Conservation (phyloP, 1,284 basidiomycete genomes). For the Boletus semigastroideus region DNA sequence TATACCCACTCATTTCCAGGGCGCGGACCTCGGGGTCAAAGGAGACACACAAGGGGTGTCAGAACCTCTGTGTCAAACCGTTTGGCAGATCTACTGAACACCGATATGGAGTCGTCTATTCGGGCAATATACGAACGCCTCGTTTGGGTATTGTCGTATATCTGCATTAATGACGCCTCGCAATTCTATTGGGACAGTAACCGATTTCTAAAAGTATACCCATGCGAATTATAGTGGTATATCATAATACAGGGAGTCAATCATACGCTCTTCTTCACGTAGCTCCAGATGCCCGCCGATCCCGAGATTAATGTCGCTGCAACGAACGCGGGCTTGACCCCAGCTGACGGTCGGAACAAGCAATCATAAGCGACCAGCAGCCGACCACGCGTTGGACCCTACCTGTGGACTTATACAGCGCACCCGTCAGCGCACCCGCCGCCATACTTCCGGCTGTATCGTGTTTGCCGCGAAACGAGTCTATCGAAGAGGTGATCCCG, state of each 20-base stretch:
- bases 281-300: conserved; percentile 89
- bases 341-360: conserved; percentile 60
- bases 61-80: conserved; percentile 46
- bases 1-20: conserved; percentile 43
- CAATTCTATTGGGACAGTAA: conserved; percentile 38
- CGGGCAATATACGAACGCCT: conserved; percentile 38
- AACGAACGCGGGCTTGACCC: conserved; percentile 84
- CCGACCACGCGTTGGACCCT: conserved; percentile 36
- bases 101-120: conserved; percentile 46
- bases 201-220: conserved; percentile 26
- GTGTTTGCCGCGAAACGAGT: conserved; percentile 86
- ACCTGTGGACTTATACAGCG: conserved; percentile 94
- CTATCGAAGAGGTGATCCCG: conserved; percentile 92
- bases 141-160: conserved; percentile 30
- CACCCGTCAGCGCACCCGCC: conserved; percentile 90
- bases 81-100: conserved; percentile 46
- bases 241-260: conserved; percentile 46
- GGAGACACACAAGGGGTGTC: conserved; percentile 43
- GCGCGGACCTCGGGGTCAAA: conserved; percentile 44
- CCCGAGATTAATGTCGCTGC: conserved; percentile 89
- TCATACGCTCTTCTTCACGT: conserved; percentile 80
- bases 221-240: conserved; percentile 49
- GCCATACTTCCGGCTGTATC: conserved; percentile 90
- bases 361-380: conserved; percentile 36
- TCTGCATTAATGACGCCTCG: conserved; percentile 37